Evolutionary conservation across 345 rosid species (phyloP), one percentile per base, ranked within the genome.

Genomic region (Populus simonii): DNA sequence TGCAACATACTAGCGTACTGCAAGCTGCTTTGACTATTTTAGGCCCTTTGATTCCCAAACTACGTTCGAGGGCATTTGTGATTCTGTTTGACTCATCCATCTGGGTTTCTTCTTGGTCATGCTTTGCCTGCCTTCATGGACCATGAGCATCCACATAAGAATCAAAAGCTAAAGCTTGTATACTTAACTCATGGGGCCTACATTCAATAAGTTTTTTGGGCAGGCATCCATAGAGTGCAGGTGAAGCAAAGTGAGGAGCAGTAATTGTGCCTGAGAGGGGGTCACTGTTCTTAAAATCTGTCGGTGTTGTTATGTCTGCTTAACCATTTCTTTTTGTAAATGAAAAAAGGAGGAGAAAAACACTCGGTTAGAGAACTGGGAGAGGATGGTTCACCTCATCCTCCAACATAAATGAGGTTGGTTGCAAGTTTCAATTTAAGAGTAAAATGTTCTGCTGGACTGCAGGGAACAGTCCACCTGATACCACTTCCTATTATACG

Each of bases 171-270:
- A 63, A 27, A 76, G 74, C 68, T 84, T 47, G 75, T 76, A 74
- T 71, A 73, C 71, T 81, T 68, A 76, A 81, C 74, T 72, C 61
- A 81, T 78, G 86, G 74, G 72, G 55, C 53, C 77, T 39, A 74
- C 79, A 8, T n/a, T 22, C 17, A 31, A 57, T 17, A 73, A 22
- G 63, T 67, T 80, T 81, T 86, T 71, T 65, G 71, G 82, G 77
- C 51, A 47, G 77, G 73, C 86, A 87, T 89, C 83, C 91, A 83
- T 73, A 67, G 94, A 88, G 92, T 91, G 88, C 78, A 76, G 75
- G 68, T 41, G 80, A 91, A 88, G 92, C 87, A 88, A 91, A 86
- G 92, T 77, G 61, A 61, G 70, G 73, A 3, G 67, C 68, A 70
- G 69, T n/a, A 17, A 65, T 33, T 35, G 61, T 22, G 27, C 67